phyloP scores from a whole-genome alignment of 2,329 filamentous ascomycete species.

The Clonostachys chloroleuca region DNA sequence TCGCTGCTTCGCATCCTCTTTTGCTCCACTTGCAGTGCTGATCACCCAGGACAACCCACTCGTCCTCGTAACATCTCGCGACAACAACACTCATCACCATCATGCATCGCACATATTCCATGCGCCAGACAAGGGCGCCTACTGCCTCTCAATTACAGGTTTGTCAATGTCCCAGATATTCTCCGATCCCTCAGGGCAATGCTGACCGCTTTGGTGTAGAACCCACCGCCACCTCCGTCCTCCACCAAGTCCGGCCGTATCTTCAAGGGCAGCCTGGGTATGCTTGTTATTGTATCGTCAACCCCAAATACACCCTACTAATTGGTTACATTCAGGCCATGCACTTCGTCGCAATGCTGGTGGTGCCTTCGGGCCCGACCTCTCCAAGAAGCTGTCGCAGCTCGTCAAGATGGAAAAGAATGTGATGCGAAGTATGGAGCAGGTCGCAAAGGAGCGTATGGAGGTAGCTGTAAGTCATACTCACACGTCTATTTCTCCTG shows the following conservation, averaged over 20 bases:
- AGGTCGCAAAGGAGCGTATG: slow-evolving; percentile 94
- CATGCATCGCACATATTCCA: slow-evolving; percentile 99
- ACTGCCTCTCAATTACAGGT: slow-evolving; percentile 77
- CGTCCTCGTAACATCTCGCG: not conserved
- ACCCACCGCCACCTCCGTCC: slow-evolving; percentile 86
- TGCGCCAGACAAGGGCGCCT: slow-evolving; percentile 94
- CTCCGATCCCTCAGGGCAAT: not conserved
- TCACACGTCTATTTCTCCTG: not conserved
- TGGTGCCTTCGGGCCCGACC: slow-evolving; percentile 76
- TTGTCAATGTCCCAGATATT: slow-evolving; percentile 8
- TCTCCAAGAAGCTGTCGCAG: slow-evolving; percentile 95
- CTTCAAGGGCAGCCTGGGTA: slow-evolving; percentile 83
- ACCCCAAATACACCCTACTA: not conserved
- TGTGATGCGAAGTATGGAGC: slow-evolving; percentile 96
- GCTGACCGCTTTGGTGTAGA: slow-evolving; percentile 45
- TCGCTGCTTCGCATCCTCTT: too few species aligned
- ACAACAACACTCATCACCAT: slow-evolving; percentile 15
- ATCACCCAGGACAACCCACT: too few species aligned
- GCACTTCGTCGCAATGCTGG: slow-evolving; percentile 69
- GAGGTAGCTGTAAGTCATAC: slow-evolving; percentile 79
- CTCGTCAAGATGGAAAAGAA: slow-evolving; percentile 99
- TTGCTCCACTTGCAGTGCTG: too few species aligned
- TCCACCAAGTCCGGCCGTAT: slow-evolving; percentile 87
- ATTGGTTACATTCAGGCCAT: slow-evolving; percentile 40
- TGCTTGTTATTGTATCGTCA: slow-evolving; percentile 7